Evolutionary conservation across 2,329 filamentous ascomycete genomes (phyloP).

Genomic region (Trichophyton equinum): DNA sequence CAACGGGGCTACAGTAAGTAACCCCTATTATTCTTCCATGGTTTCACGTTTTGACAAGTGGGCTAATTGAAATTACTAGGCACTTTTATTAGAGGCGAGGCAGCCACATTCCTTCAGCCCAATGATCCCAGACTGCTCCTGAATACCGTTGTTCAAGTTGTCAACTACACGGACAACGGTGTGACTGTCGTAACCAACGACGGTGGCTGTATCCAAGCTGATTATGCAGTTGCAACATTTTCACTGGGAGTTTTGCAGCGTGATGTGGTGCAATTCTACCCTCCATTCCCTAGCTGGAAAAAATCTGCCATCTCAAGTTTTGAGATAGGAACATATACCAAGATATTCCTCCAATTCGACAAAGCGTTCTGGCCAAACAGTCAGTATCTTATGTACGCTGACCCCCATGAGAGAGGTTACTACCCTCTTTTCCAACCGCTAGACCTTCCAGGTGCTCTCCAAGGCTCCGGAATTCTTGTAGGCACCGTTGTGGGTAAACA

Average conservation of each 20-base stretch:
- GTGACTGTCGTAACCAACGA: slow-evolving; percentile 44
- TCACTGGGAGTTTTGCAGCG: slow-evolving; percentile 56
- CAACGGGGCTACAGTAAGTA: slow-evolving; percentile 45
- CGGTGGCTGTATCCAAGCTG: slow-evolving; percentile 45
- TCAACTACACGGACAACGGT: slow-evolving; percentile 41
- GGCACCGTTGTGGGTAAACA: slow-evolving; percentile 48
- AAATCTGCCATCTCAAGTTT: slow-evolving; percentile 50
- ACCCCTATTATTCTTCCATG: neutral
- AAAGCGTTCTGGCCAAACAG: slow-evolving; percentile 51
- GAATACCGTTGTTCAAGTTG: slow-evolving; percentile 44
- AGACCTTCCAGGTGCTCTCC: slow-evolving; percentile 44
- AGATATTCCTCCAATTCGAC: slow-evolving; percentile 45
- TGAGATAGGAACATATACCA: slow-evolving; percentile 59
- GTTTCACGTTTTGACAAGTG: neutral
- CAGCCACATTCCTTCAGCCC: slow-evolving; percentile 42
- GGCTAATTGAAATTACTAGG: neutral
- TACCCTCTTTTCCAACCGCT: slow-evolving; percentile 55
- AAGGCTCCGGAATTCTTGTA: slow-evolving; percentile 53
- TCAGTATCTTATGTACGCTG: slow-evolving; percentile 44
- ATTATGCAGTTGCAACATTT: slow-evolving; percentile 55
- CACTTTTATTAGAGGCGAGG: slow-evolving; percentile 45
- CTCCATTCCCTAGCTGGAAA: slow-evolving; percentile 51
- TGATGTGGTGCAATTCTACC: slow-evolving; percentile 45
- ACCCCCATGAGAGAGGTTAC: slow-evolving; percentile 37
- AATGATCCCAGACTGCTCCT: slow-evolving; percentile 48